phyloP scores from a whole-genome alignment of 2,329 filamentous ascomycete species.

The Cladosporium sp. region DNA sequence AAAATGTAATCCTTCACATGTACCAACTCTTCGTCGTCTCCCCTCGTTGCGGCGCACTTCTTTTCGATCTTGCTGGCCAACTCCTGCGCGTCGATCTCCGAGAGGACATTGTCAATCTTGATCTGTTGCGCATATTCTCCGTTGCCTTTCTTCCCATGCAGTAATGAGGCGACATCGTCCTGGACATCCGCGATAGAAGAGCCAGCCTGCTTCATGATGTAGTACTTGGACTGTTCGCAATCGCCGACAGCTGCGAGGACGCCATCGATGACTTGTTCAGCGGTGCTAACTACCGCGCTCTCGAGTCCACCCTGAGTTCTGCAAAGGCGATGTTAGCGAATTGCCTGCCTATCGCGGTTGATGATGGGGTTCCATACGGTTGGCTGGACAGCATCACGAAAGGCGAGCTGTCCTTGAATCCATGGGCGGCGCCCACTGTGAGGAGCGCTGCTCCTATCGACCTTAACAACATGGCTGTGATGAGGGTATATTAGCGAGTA shows the following conservation, averaged over 20 bases:
- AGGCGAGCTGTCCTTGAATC: slow-evolving; percentile 82
- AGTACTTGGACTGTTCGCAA: slow-evolving; percentile 52
- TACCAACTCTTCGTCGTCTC: neutral
- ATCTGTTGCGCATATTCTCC: slow-evolving; percentile 21
- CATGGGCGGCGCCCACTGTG: slow-evolving; percentile 47
- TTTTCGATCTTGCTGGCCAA: slow-evolving; percentile 42
- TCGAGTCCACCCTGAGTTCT: slow-evolving; percentile 12
- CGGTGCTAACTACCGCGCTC: slow-evolving; percentile 26
- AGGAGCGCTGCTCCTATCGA: slow-evolving; percentile 23
- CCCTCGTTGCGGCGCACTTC: slow-evolving; percentile 36
- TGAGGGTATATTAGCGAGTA: neutral
- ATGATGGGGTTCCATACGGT: slow-evolving; percentile 51
- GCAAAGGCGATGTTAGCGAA: neutral
- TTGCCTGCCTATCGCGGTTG: neutral
- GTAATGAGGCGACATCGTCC: neutral
- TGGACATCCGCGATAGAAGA: slow-evolving; percentile 65
- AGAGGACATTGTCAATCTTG: slow-evolving; percentile 51
- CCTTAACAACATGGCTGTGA: slow-evolving; percentile 22
- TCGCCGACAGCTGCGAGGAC: slow-evolving; percentile 39
- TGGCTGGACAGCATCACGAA: slow-evolving; percentile 84
- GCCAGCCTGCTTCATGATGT: slow-evolving; percentile 73
- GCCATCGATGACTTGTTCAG: slow-evolving; percentile 26
- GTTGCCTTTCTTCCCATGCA: neutral
- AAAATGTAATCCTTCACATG: no score
- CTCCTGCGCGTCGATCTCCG: slow-evolving; percentile 41